A percentile compares a stretch with the other conserved stretches of the same genome.
phyloP scores from a whole-genome alignment of 495 filamentous ascomycete species.

The Penicilliopsis zonata region DNA sequence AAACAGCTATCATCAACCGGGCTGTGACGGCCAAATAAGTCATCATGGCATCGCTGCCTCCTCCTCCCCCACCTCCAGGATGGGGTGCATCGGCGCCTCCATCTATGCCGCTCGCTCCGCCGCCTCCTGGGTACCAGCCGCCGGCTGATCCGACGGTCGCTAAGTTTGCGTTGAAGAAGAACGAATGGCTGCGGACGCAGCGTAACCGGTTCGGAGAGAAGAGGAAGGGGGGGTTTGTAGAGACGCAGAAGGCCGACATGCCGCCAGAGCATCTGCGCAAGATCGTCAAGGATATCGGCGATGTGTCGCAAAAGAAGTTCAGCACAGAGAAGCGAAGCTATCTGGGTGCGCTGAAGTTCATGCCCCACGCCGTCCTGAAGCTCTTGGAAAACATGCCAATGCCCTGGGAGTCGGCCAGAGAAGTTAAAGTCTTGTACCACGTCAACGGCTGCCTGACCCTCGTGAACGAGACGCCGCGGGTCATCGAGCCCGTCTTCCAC shows the following conservation, averaged over 20 bases:
- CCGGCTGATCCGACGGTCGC: constrained; percentile 76
- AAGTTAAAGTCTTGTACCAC: constrained; percentile 97
- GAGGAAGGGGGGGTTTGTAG: constrained; percentile 88
- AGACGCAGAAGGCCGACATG: constrained; percentile 98
- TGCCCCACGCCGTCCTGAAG: constrained; percentile 99
- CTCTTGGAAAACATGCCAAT: constrained; percentile 99
- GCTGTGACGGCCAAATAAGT: constrained; percentile 18
- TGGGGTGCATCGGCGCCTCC: constrained; percentile 61
- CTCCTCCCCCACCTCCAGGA: constrained; percentile 70
- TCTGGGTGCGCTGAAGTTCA: constrained; percentile 94
- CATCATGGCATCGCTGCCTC: constrained; percentile 66
- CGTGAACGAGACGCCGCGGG: constrained; percentile 92
- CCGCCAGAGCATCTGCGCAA: constrained; percentile 97
- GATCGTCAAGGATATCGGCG: constrained; percentile 96
- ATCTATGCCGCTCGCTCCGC: constrained; percentile 64
- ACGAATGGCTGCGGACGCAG: constrained; percentile 92
- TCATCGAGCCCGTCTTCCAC: constrained; percentile 97
- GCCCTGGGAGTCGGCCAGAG: constrained; percentile 94
- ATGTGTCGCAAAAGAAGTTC: constrained; percentile 99
- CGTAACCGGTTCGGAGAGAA: constrained; percentile 94
- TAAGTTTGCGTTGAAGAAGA: constrained; percentile 97
- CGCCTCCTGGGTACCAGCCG: constrained; percentile 81
- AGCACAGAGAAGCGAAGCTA: constrained; percentile 98
- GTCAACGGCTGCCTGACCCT: constrained; percentile 95
- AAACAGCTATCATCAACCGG: no score